These are phyloP conservation scores for Pyrenophora tritici-repentis DNA, from an alignment of 2,329 filamentous ascomycete species.

Conservation along the genomic window DNA sequence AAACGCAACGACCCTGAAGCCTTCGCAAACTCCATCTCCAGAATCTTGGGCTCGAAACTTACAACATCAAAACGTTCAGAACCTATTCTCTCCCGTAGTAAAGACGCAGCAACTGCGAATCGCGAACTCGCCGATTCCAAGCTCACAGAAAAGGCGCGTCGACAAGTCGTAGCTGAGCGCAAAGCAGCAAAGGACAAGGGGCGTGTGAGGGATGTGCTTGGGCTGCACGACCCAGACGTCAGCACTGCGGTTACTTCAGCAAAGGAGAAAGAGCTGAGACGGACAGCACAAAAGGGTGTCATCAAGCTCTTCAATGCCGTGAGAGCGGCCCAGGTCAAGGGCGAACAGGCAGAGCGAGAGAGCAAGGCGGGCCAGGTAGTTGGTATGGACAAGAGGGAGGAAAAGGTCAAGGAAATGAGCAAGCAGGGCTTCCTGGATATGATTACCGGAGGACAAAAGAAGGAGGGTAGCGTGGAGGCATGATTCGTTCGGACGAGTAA, in stretches of 20 bases:
- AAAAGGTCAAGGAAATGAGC: slow-evolving; percentile 93
- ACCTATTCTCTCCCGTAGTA: slow-evolving; percentile 86
- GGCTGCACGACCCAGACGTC: slow-evolving; percentile 58
- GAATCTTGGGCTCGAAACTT: slow-evolving; percentile 89
- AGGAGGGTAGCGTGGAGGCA: slow-evolving; percentile 27
- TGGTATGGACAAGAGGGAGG: slow-evolving; percentile 78
- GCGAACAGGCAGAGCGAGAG: slow-evolving; percentile 73
- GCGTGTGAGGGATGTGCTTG: slow-evolving; percentile 82
- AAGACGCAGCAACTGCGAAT: slow-evolving; percentile 72
- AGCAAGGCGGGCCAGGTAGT: slow-evolving; percentile 74
- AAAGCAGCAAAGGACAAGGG: slow-evolving; percentile 81
- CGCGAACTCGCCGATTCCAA: slow-evolving; percentile 74
- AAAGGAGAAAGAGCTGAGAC: slow-evolving; percentile 78
- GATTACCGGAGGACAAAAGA: slow-evolving; percentile 66
- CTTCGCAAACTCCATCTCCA: slow-evolving; percentile 90
- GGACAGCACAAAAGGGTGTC: slow-evolving; percentile 90
- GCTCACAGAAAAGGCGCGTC: slow-evolving; percentile 79
- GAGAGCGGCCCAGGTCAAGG: slow-evolving; percentile 87
- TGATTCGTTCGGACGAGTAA: slow-evolving; percentile 2
- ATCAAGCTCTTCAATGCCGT: slow-evolving; percentile 97
- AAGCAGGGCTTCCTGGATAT: slow-evolving; percentile 95
- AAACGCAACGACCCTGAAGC: slow-evolving; percentile 92
- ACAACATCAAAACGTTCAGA: slow-evolving; percentile 80
- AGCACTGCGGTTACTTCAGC: slow-evolving; percentile 62
- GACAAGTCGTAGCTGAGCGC: slow-evolving; percentile 80